Base-by-base conservation (phyloP, 2,329 filamentous ascomycete species). In the Cytospora paraplurivora region DNA sequence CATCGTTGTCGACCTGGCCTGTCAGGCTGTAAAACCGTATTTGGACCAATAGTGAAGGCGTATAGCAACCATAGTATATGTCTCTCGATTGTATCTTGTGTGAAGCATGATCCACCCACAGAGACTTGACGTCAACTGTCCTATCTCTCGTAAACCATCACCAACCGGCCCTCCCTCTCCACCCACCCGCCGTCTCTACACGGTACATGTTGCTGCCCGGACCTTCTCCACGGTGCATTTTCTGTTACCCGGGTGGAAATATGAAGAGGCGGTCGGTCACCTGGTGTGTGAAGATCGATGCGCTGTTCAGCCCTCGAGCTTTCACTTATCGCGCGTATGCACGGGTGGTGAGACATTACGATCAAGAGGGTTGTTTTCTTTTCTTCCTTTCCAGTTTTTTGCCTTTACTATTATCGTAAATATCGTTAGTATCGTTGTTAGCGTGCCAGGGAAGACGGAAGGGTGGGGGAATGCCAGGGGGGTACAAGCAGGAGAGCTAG, bases 81-180 rank as follows among this genome's bases (percentile, higher is more conserved):
- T 53, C 34, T 53, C 33, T 19, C 44, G 17, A 27, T 27, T 27
- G 27, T 27, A 27, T 27, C 4, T 4, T 13, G 17, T 41, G 38
- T 41, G 38, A 41, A 41, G 13, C n/a, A n/a, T 44, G n/a, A n/a
- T 44, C 17, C 41, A 44, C 27, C 27, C 27, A 27, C 27, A 27
- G 27, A 44, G 41, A 60, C 58, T 60, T 54, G 58, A 54, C 50
- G 50, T 47, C 27, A 52, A 60, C 27, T 27, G 27, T 27, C 4
- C 27, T 27, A 27, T 27, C 27, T 27, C 27, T 27, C 27, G 27
- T 27, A 27, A 4, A 27, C 27, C 27, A 27, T 27, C 27, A 27
- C 27, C 27, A 27, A 27, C 27, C 27, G 27, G 27, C 27, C 27
- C 27, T 27, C 4, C 4, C 27, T 27, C 27, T 27, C 27, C 27